Evolutionary conservation across 1,139 yeast genomes (phyloP).

Genomic region (Scheffersomyces insectosa): DNA sequence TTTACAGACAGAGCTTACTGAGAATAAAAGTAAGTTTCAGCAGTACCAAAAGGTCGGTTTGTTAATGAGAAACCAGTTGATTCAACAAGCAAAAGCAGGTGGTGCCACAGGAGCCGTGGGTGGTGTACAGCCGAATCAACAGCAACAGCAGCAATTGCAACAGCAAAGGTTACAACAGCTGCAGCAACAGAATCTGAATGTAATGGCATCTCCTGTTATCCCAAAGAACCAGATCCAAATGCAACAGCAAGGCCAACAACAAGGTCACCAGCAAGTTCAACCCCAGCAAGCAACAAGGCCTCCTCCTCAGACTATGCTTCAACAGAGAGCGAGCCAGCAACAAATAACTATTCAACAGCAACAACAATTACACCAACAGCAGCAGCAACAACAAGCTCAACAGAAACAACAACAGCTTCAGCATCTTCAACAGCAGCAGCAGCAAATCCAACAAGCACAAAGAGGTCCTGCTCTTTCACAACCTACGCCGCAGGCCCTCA

Average conservation of each 20-base stretch:
- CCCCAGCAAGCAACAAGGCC: conserved; percentile 5
- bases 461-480: no score
- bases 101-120: conserved; percentile 8
- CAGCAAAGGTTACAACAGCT: conserved; percentile 10
- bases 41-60: conserved; percentile 41
- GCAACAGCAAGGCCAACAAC: conserved; percentile 5
- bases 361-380: conserved; percentile 19
- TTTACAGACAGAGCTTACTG: conserved; percentile 38
- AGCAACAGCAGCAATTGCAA: conserved; percentile 13
- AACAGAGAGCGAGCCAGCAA: conserved; percentile 8
- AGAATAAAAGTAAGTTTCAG: conserved; percentile 34
- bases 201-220: conserved; percentile 4
- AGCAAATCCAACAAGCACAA: conserved; percentile 10
- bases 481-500: no score
- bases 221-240: conserved; percentile 4
- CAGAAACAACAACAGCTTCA: conserved; percentile 7
- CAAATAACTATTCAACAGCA: conserved; percentile 20
- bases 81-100: conserved; percentile 26
- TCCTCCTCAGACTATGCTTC: conserved; percentile 11
- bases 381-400: conserved; percentile 14
- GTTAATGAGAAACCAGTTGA: conserved; percentile 39
- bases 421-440: conserved; percentile 10
- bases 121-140: conserved; percentile 8
- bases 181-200: conserved; percentile 2
- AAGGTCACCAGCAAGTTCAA: conserved; percentile 3